Conservation (phyloP, 2,329 filamentous ascomycete species). For the Emericellopsis cladophorae region DNA sequence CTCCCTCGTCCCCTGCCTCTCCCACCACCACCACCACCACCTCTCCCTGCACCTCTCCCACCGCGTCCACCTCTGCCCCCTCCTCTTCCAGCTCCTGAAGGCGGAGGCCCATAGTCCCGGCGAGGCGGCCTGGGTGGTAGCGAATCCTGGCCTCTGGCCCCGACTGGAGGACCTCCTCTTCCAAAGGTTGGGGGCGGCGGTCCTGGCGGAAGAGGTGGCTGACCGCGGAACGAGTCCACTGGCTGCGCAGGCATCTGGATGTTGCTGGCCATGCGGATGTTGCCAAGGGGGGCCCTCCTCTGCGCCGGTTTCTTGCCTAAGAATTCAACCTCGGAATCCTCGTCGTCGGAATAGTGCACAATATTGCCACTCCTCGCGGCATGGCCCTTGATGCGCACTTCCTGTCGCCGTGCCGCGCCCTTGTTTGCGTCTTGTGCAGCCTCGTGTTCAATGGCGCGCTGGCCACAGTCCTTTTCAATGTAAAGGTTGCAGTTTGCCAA, state of each 20-base stretch:
- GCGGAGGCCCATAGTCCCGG: neutral
- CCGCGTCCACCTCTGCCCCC: conserved; percentile 9
- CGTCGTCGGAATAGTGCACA: conserved; percentile 32
- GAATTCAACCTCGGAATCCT: conserved; percentile 32
- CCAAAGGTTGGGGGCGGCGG: conserved; percentile 3
- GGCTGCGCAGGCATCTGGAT: conserved; percentile 20
- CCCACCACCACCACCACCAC: conserved; percentile 10
- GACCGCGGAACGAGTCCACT: conserved; percentile 3
- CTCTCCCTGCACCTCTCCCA: conserved; percentile 11
- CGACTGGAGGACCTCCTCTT: neutral
- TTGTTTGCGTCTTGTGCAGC: neutral
- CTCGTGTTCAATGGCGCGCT: conserved; percentile 22
- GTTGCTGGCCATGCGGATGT: conserved; percentile 26
- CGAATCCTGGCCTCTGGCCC: neutral
- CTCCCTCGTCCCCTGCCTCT: conserved; percentile 8
- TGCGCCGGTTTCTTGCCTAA: conserved; percentile 20
- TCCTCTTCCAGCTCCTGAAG: conserved; percentile 4
- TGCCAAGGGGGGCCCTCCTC: conserved; percentile 15
- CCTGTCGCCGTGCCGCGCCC: conserved; percentile 8
- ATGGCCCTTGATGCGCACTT: conserved; percentile 20
- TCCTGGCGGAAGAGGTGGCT: conserved; percentile 24
- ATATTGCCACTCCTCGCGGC: conserved; percentile 19
- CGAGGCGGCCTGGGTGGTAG: neutral
- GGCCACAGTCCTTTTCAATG: conserved; percentile 28
- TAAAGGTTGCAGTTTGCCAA: conserved; percentile 33